These are phyloP conservation scores for Neonectria magnoliae DNA, from an alignment of 2,329 filamentous ascomycete species.

Conservation along the genomic window DNA sequence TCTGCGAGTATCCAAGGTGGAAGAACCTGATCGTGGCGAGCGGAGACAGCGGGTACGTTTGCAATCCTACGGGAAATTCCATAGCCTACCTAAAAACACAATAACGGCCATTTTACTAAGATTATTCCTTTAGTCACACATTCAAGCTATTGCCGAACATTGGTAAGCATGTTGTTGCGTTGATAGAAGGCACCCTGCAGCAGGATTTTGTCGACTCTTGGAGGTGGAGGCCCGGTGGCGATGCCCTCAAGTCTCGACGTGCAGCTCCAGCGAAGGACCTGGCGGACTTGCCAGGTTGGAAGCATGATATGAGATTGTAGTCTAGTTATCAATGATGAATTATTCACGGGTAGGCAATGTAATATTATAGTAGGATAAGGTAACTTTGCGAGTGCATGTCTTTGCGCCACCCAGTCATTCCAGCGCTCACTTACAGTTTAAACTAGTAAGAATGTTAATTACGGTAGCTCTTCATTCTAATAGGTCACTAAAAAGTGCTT, in stretches of 20 bases:
- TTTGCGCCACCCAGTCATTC: too few relatives aligned
- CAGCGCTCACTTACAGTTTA: too few relatives aligned
- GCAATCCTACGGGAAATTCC: not conserved
- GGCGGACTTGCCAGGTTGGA: conserved; percentile 17
- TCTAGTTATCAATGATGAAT: too few relatives aligned
- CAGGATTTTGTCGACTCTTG: conserved; percentile 8
- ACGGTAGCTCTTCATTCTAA: too few relatives aligned
- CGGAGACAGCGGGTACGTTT: conserved; percentile 21
- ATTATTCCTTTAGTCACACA: not conserved
- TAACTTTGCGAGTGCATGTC: too few relatives aligned
- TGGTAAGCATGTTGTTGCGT: conserved; percentile 19
- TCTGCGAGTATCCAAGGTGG: conserved; percentile 21
- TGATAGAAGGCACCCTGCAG: conserved; percentile 10
- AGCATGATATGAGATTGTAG: not conserved
- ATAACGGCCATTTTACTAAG: not conserved
- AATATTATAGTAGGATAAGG: too few relatives aligned
- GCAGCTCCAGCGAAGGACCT: conserved; percentile 16
- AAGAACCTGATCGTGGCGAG: conserved; percentile 17
- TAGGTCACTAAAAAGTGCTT: too few relatives aligned
- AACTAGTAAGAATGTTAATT: too few relatives aligned
- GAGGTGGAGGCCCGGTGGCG: conserved; percentile 18
- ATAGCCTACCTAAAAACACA: not conserved
- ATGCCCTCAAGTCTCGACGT: conserved; percentile 20
- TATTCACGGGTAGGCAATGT: too few relatives aligned
- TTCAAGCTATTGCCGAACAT: conserved; percentile 16